Conservation (phyloP, 805 yeast genomes). For the Alloascoidea hylecoeti region DNA sequence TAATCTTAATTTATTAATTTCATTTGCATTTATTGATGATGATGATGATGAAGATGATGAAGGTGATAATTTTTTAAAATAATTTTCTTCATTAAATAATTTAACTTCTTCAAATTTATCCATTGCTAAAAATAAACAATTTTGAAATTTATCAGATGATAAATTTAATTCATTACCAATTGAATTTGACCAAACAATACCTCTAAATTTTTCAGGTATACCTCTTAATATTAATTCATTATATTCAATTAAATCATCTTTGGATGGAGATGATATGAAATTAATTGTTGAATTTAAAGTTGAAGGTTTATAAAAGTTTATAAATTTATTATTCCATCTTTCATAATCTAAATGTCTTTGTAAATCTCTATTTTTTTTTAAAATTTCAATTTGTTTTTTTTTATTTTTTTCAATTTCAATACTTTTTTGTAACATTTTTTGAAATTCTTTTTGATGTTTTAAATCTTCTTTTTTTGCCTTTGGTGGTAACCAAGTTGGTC, state of each 20-base stretch:
- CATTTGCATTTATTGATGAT: not conserved
- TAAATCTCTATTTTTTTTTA: constrained; percentile 21
- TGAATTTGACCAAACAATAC: constrained; percentile 35
- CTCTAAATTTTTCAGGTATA: constrained; percentile 28
- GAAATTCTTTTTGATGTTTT: constrained; percentile 40
- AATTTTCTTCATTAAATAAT: not conserved
- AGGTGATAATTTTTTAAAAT: not conserved
- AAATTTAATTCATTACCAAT: constrained; percentile 20
- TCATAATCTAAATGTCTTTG: not conserved
- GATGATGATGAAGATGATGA: not conserved
- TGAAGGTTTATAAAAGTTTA: too few species aligned
- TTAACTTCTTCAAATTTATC: not conserved
- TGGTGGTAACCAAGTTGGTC: constrained; percentile 59
- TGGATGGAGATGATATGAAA: not conserved
- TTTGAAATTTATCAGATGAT: constrained; percentile 6
- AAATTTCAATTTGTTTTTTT: not conserved
- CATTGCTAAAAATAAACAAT: constrained; percentile 5
- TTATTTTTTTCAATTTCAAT: not conserved
- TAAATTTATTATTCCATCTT: too few species aligned
- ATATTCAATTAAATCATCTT: not conserved
- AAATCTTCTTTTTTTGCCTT: constrained; percentile 37
- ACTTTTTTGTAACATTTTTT: constrained; percentile 16
- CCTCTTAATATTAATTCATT: constrained; percentile 45
- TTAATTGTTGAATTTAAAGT: too few species aligned
- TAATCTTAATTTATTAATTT: not conserved